Conservation (phyloP, 2,329 filamentous ascomycete species). For the Nectriaceae sp. region DNA sequence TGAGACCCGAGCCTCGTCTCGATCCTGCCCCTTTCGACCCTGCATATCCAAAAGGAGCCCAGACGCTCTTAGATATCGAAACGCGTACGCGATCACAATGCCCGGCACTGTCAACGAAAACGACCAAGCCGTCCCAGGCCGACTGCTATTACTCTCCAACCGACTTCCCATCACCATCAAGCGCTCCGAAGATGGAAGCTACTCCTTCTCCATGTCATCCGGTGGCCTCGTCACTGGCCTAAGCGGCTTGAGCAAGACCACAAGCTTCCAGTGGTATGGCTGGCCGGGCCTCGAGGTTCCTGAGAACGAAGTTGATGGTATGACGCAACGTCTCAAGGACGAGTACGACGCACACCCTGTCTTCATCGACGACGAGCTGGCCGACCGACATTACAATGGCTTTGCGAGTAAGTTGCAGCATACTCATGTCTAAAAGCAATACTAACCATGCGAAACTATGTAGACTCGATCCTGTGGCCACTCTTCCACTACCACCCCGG, state of each 20-base stretch:
- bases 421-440: not conserved
- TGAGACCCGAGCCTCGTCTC: slow-evolving; percentile 1
- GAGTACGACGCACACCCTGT: slow-evolving; percentile 90
- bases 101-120: slow-evolving; percentile 37
- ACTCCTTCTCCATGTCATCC: slow-evolving; percentile 94
- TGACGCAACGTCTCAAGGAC: slow-evolving; percentile 78
- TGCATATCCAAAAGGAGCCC: no score
- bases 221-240: slow-evolving; percentile 93
- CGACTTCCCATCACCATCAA: slow-evolving; percentile 97
- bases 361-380: slow-evolving; percentile 90
- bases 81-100: no score
- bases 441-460: slow-evolving; percentile 10
- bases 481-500: slow-evolving; percentile 98
- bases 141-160: slow-evolving; percentile 87
- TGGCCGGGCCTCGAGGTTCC: slow-evolving; percentile 95
- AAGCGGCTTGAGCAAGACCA: slow-evolving; percentile 87
- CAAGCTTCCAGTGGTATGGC: slow-evolving; percentile 97
- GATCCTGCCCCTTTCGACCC: not conserved
- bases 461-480: slow-evolving; percentile 97
- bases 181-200: slow-evolving; percentile 85
- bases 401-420: slow-evolving; percentile 76
- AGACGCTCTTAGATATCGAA: no score
- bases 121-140: slow-evolving; percentile 40
- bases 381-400: slow-evolving; percentile 95
- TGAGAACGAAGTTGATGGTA: slow-evolving; percentile 72